Conservation (phyloP, 192 early-diverging fungal genomes). For the Linderina pennispora region DNA sequence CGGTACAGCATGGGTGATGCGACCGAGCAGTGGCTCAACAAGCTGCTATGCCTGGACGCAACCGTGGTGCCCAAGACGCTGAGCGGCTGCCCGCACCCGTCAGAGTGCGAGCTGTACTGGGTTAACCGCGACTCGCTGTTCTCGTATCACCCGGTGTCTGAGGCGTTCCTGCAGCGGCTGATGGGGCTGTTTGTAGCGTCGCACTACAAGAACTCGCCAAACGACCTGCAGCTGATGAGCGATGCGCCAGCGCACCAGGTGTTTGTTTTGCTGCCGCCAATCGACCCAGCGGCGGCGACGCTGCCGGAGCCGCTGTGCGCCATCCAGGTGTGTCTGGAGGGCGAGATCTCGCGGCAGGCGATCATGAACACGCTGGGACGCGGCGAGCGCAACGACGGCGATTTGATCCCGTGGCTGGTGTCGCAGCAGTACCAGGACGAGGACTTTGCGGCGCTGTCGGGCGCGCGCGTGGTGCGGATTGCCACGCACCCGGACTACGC, state of each 20-base stretch:
- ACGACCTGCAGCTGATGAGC: conserved; percentile 95
- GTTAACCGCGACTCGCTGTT: conserved; percentile 98
- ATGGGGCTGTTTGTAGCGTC: conserved; percentile 96
- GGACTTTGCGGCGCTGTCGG: conserved; percentile 91
- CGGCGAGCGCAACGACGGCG: conserved; percentile 83
- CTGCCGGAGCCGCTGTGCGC: conserved; percentile 94
- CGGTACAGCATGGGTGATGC: conserved; percentile 82
- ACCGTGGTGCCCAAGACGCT: conserved; percentile 60
- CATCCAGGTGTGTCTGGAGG: conserved; percentile 87
- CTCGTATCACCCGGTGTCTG: conserved; percentile 94
- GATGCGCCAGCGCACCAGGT: conserved; percentile 98
- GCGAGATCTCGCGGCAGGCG: conserved; percentile 83
- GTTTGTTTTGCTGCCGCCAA: conserved; percentile 92
- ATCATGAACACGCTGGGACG: conserved; percentile 76
- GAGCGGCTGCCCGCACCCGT: conserved; percentile 87
- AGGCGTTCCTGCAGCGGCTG: conserved; percentile 96
- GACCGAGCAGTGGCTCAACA: conserved; percentile 94
- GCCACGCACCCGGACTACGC: conserved; percentile 97
- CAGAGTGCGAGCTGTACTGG: conserved; percentile 92
- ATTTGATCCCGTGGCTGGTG: conserved; percentile 97
- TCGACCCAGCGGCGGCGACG: conserved; percentile 56
- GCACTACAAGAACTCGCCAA: conserved; percentile 99
- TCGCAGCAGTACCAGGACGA: conserved; percentile 94
- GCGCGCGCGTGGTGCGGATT: conserved; percentile 94
- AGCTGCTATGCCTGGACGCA: conserved; percentile 91